Evolutionary conservation across 345 rosid genomes (phyloP).

Genomic region (Heritiera littoralis): DNA sequence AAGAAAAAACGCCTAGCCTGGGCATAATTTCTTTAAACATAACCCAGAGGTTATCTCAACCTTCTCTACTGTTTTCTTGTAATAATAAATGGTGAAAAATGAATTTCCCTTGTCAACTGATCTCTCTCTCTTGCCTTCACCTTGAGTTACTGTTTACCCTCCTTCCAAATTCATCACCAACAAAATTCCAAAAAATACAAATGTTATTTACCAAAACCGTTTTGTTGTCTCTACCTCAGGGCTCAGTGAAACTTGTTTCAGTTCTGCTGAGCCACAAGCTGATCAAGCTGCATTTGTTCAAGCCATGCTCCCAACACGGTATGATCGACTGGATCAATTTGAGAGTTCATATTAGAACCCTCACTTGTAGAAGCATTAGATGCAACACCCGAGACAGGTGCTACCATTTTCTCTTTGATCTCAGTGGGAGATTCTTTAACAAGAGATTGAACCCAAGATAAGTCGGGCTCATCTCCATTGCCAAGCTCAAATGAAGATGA

Average conservation of each 20-base stretch:
- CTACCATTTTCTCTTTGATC: conserved; percentile 49
- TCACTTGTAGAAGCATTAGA: conserved; percentile 35
- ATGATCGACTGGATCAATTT: conserved; percentile 55
- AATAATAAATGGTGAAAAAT: conserved; percentile 48
- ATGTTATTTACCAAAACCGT: conserved; percentile 51
- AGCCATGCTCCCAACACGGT: conserved; percentile 76
- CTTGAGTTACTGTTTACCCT: conserved; percentile 20
- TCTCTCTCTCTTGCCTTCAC: conserved; percentile 20
- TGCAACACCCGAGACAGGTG: conserved; percentile 36
- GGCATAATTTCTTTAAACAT: conserved; percentile 30
- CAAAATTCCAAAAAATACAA: conserved; percentile 27
- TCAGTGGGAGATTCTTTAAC: conserved; percentile 74
- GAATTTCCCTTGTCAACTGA: conserved; percentile 36
- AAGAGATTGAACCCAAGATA: conserved; percentile 83
- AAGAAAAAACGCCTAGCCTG: conserved; percentile 32
- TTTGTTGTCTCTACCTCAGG: conserved; percentile 36
- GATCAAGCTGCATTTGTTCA: conserved; percentile 86
- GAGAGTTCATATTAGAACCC: conserved; percentile 39
- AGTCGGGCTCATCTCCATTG: conserved; percentile 76
- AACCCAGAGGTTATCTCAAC: conserved; percentile 39
- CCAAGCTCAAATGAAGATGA: conserved; percentile 52
- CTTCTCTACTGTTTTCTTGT: conserved; percentile 42
- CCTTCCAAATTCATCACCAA: conserved; percentile 33
- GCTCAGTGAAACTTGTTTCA: conserved; percentile 31
- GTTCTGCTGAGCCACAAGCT: conserved; percentile 91